phyloP scores from a whole-genome alignment of 148 eudicot genomes.

The Arctostaphylos glauca region DNA sequence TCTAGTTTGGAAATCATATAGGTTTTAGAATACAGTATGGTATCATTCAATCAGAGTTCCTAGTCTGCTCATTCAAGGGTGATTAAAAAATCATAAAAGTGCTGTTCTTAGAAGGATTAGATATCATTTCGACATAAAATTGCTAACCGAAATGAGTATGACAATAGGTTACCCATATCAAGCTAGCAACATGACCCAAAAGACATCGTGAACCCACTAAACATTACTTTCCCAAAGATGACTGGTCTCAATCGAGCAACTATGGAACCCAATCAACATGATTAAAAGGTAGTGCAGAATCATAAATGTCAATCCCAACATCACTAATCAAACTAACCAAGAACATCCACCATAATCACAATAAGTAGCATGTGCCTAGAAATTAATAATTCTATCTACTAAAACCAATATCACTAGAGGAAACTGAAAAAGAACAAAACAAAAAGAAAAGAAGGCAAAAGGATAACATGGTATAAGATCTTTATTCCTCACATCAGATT shows the following conservation, averaged over 20 bases:
- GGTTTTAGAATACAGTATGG: neutral
- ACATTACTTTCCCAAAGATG: neutral
- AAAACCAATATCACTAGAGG: neutral
- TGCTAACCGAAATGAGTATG: neutral
- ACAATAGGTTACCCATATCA: neutral
- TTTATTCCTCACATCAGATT: neutral
- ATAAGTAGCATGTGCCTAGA: neutral
- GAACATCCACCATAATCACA: neutral
- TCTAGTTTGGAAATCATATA: neutral
- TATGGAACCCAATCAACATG: neutral
- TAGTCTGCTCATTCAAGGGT: neutral
- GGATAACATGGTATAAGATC: neutral
- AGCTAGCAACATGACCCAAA: neutral
- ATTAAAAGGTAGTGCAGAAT: too few relatives aligned
- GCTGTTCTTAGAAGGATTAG: neutral
- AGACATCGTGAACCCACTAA: neutral
- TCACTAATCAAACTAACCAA: neutral
- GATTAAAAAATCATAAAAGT: neutral
- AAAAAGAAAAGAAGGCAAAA: neutral
- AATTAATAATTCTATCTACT: neutral
- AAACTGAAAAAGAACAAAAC: neutral
- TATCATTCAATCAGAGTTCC: neutral
- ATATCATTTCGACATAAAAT: neutral
- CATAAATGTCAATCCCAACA: neutral
- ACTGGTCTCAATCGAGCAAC: neutral